Evolutionary conservation across 352 stramenopile species (phyloP), one percentile per base, ranked within the genome.

Genomic region (Phytophthora pinifolia): DNA sequence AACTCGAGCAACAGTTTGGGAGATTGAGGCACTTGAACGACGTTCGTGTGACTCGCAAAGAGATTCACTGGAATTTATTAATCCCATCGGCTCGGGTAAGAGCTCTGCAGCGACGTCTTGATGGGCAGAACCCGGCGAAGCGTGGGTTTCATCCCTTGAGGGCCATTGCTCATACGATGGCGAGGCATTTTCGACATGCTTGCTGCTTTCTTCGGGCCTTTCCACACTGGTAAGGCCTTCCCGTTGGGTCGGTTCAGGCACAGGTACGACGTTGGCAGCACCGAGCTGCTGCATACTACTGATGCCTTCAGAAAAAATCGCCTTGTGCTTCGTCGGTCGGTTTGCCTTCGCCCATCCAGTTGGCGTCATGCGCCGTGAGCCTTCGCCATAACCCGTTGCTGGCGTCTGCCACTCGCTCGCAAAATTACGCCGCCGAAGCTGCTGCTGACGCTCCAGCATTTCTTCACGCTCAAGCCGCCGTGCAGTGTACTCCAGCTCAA

Each of bases 401-500:
- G 13, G 15, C 9, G 4, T n/a, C 36, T 36, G 17, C 10, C 15
- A 17, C 20, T 30, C 17, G 44, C 46, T 45, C 2, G 18, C 9
- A 33, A 29, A 25, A 4, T 42, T 22, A 2, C 13, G 9, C 12
- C 18, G 30, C 32, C 27, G 20, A 45, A n/a, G 8, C 39, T 52
- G 43, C 34, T 59, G 36, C 0, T 49, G 39, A 5, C 51, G 30
- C 32, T 61, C 42, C 9, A 55, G 12, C 3, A 55, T 43, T 43
- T 72, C 52, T 48, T 76, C 46, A 17, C 53, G 46, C 38, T 74
- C 52, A 9, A 86, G 50, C 25, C 38, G 54, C n/a, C 54, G 46
- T 6, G 74, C 74, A 0, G 60, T 72, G 46, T 87, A 88, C 25
- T 86, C 72, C 0, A 92, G 61, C 37, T 87, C 73, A 72, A 73